These are phyloP conservation scores for Cadophora gregata DNA, from an alignment of 2,329 filamentous ascomycete genomes.

Conservation along the genomic window DNA sequence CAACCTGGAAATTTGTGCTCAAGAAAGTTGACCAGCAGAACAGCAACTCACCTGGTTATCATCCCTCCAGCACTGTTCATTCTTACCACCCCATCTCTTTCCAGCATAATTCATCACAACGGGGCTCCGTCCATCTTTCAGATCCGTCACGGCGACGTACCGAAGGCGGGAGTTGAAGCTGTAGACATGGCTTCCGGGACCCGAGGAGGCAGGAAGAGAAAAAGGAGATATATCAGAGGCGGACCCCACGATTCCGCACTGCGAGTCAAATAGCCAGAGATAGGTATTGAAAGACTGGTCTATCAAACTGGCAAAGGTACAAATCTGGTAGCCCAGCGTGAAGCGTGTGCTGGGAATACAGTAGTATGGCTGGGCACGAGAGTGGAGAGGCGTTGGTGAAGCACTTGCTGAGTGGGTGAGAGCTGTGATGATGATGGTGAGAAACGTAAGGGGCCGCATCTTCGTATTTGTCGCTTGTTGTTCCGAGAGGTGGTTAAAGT, in stretches of 20 bases:
- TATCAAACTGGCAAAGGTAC: slow-evolving; percentile 1
- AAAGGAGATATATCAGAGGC: not conserved
- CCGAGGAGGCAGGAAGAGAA: not conserved
- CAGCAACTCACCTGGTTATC: not conserved
- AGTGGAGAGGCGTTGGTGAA: not conserved
- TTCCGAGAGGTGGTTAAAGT: not conserved
- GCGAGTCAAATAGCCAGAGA: slow-evolving; percentile 11
- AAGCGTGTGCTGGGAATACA: slow-evolving; percentile 5
- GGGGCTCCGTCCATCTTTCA: slow-evolving; percentile 7
- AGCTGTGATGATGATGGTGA: not conserved
- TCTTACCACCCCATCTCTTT: slow-evolving; percentile 10
- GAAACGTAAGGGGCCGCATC: not conserved
- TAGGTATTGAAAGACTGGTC: not conserved
- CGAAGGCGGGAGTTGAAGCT: slow-evolving; percentile 3
- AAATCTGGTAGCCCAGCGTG: slow-evolving; percentile 11
- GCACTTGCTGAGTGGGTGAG: not conserved
- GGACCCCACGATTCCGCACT: slow-evolving; percentile 1
- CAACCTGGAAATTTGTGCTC: not conserved
- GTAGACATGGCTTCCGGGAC: not conserved
- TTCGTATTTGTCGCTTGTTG: not conserved
- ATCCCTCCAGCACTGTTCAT: slow-evolving; percentile 1
- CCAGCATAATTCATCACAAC: slow-evolving; percentile 12
- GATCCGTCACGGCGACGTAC: slow-evolving; percentile 6
- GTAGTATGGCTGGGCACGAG: slow-evolving; percentile 2
- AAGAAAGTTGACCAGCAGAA: not conserved